Percentiles rank a stretch among this genome's conserved stretches.
Evolutionary conservation across 352 stramenopile genomes (phyloP).

Genomic region (Peronospora tabacina): DNA sequence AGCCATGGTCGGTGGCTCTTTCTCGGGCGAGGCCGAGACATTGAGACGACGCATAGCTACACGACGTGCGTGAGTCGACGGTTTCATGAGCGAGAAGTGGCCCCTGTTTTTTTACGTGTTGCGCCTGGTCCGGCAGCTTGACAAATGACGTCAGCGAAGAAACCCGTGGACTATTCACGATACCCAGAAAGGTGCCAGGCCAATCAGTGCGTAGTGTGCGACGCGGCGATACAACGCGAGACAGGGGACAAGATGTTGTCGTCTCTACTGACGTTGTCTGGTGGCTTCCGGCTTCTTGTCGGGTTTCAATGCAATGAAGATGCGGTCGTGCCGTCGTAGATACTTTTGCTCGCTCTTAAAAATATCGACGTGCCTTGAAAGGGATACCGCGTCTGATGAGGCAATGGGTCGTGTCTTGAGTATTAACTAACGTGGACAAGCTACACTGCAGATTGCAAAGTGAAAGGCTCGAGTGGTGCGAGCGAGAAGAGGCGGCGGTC

Average conservation of each 20-base stretch:
- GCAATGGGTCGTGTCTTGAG: slow-evolving; percentile 31
- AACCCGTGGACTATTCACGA: slow-evolving; percentile 26
- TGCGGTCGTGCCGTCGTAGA: slow-evolving; percentile 21
- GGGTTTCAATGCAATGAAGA: not conserved
- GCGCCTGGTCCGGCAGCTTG: slow-evolving; percentile 19
- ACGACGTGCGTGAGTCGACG: slow-evolving; percentile 19
- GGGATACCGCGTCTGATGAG: slow-evolving; percentile 81
- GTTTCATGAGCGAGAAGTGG: slow-evolving; percentile 11
- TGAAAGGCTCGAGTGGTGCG: slow-evolving; percentile 82
- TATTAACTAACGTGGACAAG: not conserved
- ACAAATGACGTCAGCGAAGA: slow-evolving; percentile 15
- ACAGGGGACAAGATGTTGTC: slow-evolving; percentile 20
- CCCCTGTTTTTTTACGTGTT: not conserved
- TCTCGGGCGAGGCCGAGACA: slow-evolving; percentile 17
- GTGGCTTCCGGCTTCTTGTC: slow-evolving; percentile 7
- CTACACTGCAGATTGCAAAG: slow-evolving; percentile 25
- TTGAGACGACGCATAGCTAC: slow-evolving; percentile 27
- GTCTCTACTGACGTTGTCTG: slow-evolving; percentile 16
- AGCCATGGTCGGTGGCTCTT: slow-evolving; percentile 9
- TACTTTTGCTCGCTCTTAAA: slow-evolving; percentile 26
- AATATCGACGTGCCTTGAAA: slow-evolving; percentile 9
- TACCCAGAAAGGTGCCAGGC: slow-evolving; percentile 11
- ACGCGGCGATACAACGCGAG: slow-evolving; percentile 30
- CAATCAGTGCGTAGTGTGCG: slow-evolving; percentile 25
- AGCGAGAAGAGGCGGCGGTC: slow-evolving; percentile 51